phyloP scores from a whole-genome alignment of 805 yeast genomes.

The Saturnispora hagleri region DNA sequence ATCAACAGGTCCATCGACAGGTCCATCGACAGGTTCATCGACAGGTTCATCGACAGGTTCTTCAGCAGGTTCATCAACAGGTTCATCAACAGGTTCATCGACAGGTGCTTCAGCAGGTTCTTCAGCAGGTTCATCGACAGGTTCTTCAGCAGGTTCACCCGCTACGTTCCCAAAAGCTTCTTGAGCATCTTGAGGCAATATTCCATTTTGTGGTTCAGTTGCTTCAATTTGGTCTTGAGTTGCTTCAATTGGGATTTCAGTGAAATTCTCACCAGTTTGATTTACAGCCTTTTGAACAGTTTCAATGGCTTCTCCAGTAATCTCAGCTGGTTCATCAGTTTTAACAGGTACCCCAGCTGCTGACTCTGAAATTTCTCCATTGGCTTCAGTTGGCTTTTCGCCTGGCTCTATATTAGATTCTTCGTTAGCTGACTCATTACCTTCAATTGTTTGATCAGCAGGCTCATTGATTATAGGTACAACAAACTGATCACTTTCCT shows the following conservation, averaged over 20 bases:
- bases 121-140: not conserved
- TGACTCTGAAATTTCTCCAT: not conserved
- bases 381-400: not conserved
- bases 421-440: not conserved
- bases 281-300: slow-evolving; percentile 4
- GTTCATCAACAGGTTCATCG: not conserved
- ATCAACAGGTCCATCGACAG: not conserved
- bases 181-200: no score
- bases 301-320: not conserved
- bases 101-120: not conserved
- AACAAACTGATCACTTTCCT: slow-evolving; percentile 1
- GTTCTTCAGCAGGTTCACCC: not conserved
- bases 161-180: no score
- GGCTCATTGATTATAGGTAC: slow-evolving; percentile 8
- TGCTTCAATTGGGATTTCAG: no score
- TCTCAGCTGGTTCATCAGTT: slow-evolving; percentile 1
- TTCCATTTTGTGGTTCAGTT: no score
- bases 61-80: not conserved
- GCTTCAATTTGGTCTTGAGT: no score
- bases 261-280: no score
- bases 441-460: not conserved
- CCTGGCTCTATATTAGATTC: not conserved
- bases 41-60: not conserved
- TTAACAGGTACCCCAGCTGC: slow-evolving; percentile 12
- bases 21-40: not conserved